Percentiles rank a stretch among this genome's conserved stretches.
phyloP scores from a whole-genome alignment of 139 green algal species.

The Chlamydomonas schloesseri region DNA sequence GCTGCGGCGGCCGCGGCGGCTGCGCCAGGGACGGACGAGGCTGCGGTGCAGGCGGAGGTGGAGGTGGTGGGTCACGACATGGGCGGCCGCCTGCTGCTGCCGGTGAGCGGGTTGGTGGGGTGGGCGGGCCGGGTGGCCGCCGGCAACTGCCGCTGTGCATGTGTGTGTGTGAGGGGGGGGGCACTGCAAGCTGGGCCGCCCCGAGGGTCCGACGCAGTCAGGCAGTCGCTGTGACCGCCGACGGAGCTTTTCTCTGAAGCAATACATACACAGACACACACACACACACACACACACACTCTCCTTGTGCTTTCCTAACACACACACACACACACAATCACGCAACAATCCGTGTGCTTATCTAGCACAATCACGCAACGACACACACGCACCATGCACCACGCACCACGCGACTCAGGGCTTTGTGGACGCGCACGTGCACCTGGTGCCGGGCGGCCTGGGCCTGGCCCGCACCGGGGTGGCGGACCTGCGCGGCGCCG shows the following conservation, averaged over 20 bases:
- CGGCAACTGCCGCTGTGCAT: no score
- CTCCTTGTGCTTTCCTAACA: no score
- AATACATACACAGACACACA: no score
- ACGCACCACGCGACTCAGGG: slow-evolving; percentile 55
- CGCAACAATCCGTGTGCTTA: no score
- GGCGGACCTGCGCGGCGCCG: slow-evolving; percentile 54
- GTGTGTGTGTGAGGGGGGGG: no score
- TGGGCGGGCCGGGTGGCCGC: no score
- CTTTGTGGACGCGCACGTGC: slow-evolving; percentile 79
- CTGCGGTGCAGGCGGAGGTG: not conserved
- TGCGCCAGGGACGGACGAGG: not conserved
- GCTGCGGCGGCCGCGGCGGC: not conserved
- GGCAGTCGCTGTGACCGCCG: no score
- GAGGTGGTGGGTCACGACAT: slow-evolving; percentile 33
- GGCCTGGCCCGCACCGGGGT: slow-evolving; percentile 43
- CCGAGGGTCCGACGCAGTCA: no score
- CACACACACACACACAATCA: not conserved
- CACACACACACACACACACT: no score
- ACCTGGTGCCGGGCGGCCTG: slow-evolving; percentile 73
- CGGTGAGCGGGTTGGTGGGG: slow-evolving; percentile 6
- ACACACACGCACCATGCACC: no score
- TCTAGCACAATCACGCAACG: not conserved
- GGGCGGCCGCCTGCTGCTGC: slow-evolving; percentile 38
- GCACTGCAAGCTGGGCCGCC: no score
- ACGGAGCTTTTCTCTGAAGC: no score